These are phyloP conservation scores for Exserohilum rostratum DNA, from an alignment of 2,329 filamentous ascomycete species.

Conservation along the genomic window DNA sequence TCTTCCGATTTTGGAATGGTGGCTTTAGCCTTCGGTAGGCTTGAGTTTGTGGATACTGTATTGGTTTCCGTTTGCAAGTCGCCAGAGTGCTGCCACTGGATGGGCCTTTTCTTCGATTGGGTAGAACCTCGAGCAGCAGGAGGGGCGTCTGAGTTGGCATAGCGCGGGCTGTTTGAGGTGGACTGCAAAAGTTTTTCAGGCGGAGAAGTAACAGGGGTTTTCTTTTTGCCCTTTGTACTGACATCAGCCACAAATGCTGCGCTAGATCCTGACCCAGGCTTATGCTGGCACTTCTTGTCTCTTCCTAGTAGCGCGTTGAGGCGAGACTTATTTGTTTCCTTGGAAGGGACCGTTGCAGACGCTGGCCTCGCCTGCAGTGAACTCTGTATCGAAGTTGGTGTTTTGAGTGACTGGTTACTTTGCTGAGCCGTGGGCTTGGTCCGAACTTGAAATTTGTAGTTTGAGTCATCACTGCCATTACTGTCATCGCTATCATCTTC, in stretches of 20 bases:
- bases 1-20: neutral
- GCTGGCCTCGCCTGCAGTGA: neutral
- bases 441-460: neutral
- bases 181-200: neutral
- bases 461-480: neutral
- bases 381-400: neutral
- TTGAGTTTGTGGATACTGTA: neutral
- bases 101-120: neutral
- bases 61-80: neutral
- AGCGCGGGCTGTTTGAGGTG: neutral
- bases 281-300: neutral
- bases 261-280: neutral
- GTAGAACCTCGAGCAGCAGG: neutral
- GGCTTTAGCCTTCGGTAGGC: neutral
- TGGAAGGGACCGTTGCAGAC: neutral
- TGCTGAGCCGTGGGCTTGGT: neutral
- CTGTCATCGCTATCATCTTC: neutral
- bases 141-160: neutral
- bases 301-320: slow-evolving; percentile 8
- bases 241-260: neutral
- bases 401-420: neutral
- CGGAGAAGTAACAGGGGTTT: neutral
- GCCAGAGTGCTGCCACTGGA: neutral
- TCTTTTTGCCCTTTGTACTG: neutral
- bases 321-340: slow-evolving; percentile 8